phyloP scores from a whole-genome alignment of 192 early-diverging fungal genomes.

The Gamsiella multidivaricata region DNA sequence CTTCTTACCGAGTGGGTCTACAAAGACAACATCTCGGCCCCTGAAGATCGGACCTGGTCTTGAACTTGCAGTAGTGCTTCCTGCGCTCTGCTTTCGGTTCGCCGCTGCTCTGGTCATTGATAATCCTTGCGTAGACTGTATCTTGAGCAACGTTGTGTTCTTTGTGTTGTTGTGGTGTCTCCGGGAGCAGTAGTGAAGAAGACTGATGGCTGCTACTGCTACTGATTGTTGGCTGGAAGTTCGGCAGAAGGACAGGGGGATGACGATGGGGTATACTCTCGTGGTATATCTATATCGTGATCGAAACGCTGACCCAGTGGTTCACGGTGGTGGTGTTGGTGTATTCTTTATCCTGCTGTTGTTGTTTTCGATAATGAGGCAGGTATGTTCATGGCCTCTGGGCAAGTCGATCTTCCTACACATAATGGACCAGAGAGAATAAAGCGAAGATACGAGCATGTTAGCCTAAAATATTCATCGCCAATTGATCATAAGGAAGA shows the following conservation, averaged over 20 bases:
- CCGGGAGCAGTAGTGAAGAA: background rate
- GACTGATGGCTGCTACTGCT: no score
- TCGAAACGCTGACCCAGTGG: no score
- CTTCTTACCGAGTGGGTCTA: constrained; percentile 48
- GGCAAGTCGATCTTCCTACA: background rate
- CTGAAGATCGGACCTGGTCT: constrained; percentile 44
- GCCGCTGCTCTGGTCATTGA: constrained; percentile 46
- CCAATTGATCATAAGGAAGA: background rate
- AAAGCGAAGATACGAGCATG: background rate
- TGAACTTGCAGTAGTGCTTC: constrained; percentile 16
- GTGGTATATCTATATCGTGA: no score
- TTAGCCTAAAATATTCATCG: background rate
- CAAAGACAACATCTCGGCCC: constrained; percentile 55
- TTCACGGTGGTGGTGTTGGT: background rate
- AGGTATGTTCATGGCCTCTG: constrained; percentile 5
- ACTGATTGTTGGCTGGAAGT: background rate
- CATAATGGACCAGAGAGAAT: background rate
- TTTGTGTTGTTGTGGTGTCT: background rate
- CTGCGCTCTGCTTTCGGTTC: constrained; percentile 46
- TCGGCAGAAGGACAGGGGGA: background rate
- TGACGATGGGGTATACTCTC: background rate
- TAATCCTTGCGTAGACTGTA: constrained; percentile 8
- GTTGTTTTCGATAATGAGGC: constrained; percentile 1
- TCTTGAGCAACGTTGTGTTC: background rate
- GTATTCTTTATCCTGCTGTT: background rate